Base-by-base conservation (phyloP, 2,329 filamentous ascomycete genomes). In the Fusarium abutilonis region DNA sequence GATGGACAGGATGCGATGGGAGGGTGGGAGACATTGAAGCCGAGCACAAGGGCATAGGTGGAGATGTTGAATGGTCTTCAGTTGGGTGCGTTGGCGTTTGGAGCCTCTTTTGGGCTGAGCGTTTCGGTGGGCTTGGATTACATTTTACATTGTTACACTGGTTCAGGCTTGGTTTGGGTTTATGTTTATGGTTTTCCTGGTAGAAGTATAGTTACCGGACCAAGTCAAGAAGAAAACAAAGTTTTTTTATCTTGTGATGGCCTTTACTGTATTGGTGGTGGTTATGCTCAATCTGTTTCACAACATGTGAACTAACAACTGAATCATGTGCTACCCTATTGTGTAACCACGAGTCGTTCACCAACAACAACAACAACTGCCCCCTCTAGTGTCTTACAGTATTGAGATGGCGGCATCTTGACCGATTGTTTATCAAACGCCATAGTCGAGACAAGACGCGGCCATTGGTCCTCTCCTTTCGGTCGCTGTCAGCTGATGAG, bases 11-110 rank as follows among this genome's bases (percentile, higher is more conserved):
- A 80, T 34, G 6, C 31, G 13, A 76, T 85, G 72, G 79, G 80
- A 11, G 78, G 81, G 19, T 86, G 83, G 83, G 82, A 86, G 67
- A 82, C 83, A 5, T 67, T 86, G 68, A 83, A 83, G 70, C 84
- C 84, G 23, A 78, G 70, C 49, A 70, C 70, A 34, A 66, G 65
- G 43, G 51, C 64, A 52, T 67, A 60, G 50, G 34, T 19, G 36
- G 28, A 11, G 35, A 40, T 34, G 26, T 11, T 47, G 26, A 28
- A n/a, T n/a, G 41, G 19, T 35, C 8, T 42, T 60, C 41, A 46
- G 43, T 43, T 60, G 40, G 40, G 40, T 60, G 38, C 50, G 28
- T 32, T 38, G 64, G 56, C 61, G 64, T 60, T 52, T 47, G 42
- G 43, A 43, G 28, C 36, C 19, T 46, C 46, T 19, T 28, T 46